phyloP scores from a whole-genome alignment of 306 rosid genomes.

The Ceratonia siliqua region DNA sequence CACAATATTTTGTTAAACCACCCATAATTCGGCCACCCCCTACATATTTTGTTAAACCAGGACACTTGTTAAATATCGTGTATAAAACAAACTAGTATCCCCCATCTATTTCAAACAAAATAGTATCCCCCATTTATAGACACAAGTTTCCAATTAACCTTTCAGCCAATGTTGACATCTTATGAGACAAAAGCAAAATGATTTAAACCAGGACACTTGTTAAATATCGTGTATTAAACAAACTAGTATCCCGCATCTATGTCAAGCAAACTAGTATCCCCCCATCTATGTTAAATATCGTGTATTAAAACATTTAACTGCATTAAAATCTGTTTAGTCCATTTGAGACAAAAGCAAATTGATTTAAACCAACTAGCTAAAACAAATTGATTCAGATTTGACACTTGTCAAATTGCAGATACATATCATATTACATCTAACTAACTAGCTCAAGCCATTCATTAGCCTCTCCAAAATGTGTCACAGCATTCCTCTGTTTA shows the following conservation, averaged over 20 bases:
- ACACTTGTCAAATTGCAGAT: background rate
- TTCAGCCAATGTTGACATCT: slow-evolving; percentile 7
- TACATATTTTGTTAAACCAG: too few species aligned
- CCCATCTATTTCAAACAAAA: background rate
- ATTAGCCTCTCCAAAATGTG: background rate
- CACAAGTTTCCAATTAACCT: background rate
- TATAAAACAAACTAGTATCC: too few species aligned
- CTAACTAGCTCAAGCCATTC: background rate
- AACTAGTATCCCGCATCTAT: too few species aligned
- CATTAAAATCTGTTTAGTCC: background rate
- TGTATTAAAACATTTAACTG: background rate
- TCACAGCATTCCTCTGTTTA: background rate
- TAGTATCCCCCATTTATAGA: background rate
- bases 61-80: too few species aligned
- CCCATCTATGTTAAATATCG: too few species aligned
- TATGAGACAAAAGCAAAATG: too few species aligned
- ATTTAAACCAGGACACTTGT: too few species aligned
- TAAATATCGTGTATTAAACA: too few species aligned
- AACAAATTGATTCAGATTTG: too few species aligned
- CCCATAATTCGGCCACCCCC: too few species aligned
- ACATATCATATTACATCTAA: background rate
- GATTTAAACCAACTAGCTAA: background rate
- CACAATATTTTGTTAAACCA: too few species aligned
- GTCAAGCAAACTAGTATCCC: too few species aligned
- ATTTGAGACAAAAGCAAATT: background rate